Evolutionary conservation across 2,329 filamentous ascomycete species (phyloP), one percentile per base, ranked within the genome.

Genomic region (Davidsoniella australis): DNA sequence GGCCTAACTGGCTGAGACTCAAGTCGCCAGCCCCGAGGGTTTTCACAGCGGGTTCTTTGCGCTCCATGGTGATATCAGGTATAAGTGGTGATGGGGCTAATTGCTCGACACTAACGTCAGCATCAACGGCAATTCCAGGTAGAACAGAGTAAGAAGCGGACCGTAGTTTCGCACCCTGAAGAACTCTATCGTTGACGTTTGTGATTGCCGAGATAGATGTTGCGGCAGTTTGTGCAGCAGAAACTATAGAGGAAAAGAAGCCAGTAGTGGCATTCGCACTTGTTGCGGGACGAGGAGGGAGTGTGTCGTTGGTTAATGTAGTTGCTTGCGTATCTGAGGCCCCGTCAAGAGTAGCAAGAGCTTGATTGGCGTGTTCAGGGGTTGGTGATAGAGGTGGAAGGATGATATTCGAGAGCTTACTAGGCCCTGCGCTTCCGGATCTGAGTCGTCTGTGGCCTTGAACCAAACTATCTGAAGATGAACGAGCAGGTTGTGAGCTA

Each of bases 181-280:
- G 29, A 33, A 33, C 29, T 33, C 29, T 33, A 12, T 33, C 59
- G 18, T 47, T 49, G 6, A 58, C 47, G 23, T 59, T 58, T 16
- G 51, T 26, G 17, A 55, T 33, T 43, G 23, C n/a, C 5, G 47
- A 47, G 5, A 17, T 36, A 12, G 48, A 45, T 55, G 69, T 86
- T 12, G 88, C 87, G 41, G 89, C 89, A 72, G 82, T 95, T 63
- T 96, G 89, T 16, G 91, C 91, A 42, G 82, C 89, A 39, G 86
- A 89, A 55, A 98, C 78, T 60, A 98, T 84, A 23, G 85, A 88
- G 4, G 86, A 94, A 65, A 98, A 96, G 67, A 98, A 96, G 1
- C 87, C 80, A 37, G 73, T 69, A 49, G 75, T 72, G 26, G 74
- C 24, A 44, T 41, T 50, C 17, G 48, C 40, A 33, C 47, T 50